Conservation (phyloP, 2,329 filamentous ascomycete genomes). For the Colletotrichum noveboracense region DNA sequence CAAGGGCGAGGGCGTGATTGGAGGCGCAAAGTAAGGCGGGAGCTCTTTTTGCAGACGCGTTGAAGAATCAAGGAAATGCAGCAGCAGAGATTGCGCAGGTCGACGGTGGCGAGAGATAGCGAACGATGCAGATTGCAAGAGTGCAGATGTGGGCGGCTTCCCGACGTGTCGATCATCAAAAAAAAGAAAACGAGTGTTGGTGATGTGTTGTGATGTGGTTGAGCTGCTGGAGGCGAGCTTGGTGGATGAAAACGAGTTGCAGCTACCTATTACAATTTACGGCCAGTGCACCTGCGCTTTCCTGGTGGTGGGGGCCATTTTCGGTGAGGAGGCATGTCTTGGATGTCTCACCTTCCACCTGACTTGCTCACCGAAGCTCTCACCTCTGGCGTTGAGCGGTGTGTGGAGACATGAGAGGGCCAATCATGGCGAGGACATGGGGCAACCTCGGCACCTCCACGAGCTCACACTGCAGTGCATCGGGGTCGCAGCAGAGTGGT, state of each 20-base stretch:
- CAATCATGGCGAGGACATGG: neutral
- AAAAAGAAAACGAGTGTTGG: neutral
- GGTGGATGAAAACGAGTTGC: neutral
- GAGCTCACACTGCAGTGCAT: neutral
- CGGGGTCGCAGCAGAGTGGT: neutral
- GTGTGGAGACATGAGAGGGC: neutral
- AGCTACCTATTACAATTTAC: neutral
- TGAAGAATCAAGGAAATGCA: neutral
- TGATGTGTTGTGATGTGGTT: neutral
- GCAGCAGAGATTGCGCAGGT: neutral
- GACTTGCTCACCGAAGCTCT: neutral
- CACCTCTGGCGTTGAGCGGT: neutral
- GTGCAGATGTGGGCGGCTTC: neutral
- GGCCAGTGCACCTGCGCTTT: neutral
- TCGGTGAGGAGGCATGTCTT: neutral
- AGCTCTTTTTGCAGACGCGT: neutral
- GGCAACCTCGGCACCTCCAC: neutral
- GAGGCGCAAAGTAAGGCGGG: slow-evolving; percentile 1
- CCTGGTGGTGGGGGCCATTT: neutral
- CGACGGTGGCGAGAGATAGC: neutral
- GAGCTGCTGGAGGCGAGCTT: neutral
- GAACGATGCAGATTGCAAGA: neutral
- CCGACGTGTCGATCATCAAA: neutral
- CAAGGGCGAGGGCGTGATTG: neutral
- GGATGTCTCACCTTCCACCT: neutral